Evolutionary conservation across 1,139 yeast genomes (phyloP), one percentile per base, ranked within the genome.

Genomic region (Debaryomyces sp.): DNA sequence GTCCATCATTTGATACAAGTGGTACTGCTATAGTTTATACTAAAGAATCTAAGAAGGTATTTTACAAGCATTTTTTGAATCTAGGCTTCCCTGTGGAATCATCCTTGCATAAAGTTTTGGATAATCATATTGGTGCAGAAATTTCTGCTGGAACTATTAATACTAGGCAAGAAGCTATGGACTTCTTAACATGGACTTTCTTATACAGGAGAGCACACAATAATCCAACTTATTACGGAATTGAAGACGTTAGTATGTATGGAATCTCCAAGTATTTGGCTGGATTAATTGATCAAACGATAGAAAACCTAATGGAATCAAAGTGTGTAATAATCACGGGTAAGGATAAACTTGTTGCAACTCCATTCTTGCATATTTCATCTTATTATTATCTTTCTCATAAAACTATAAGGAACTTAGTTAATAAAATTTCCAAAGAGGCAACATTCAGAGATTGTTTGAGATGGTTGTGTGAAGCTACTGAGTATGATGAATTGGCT

Each of bases 11-110:
- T 66, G 99, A 95, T 70, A 91, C 96, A 2, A 84, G 90, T 54
- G 99, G 99, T 68, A 92, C 86, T 41, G 98, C 98, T 0, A 88
- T 94, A 54, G 96, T 95, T 1, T 92, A 85, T 64, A 94, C 99
- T 3, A 90, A 89, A 62, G 97, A 95, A 61, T 80, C 92, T 4
- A 94, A 92, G 57, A 94, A 94, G 69, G 81, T 85, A 63, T 95
- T 92, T 61, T 94, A 95, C 71, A 94, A 94, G 62, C 97, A 95
- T 66, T 94, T 94, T 66, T 70, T 94, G 59, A 95, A 94, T 63
- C 85, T 90, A 53, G 99, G 99, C 0, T 94, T 95, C 71, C 99
- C 99, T 0, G 99, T 95, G 12, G 99, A 94, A 65, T 90, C 97
- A 0, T 89, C 97, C 1, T 73, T 94, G 52, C 98, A 94, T 67